Conservation (phyloP, 257 asterid species). For the Anisodus acutangulus region DNA sequence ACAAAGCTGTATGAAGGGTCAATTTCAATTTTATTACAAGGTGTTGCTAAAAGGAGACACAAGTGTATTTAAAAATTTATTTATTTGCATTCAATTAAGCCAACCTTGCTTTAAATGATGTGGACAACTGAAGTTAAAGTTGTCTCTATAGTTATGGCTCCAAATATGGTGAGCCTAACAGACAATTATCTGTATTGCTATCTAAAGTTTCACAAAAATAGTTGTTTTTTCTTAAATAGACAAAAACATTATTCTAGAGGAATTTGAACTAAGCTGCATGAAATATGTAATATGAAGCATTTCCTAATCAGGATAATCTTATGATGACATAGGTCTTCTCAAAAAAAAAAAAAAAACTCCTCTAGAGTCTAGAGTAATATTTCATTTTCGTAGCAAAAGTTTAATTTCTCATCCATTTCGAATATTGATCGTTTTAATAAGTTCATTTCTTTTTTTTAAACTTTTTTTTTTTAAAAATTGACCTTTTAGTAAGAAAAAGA, state of each 20-base stretch:
- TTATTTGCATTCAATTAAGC: conserved; percentile 17
- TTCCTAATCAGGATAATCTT: background rate
- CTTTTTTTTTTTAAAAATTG: background rate
- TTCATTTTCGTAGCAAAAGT: no score
- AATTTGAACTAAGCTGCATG: background rate
- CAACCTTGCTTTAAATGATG: conserved; percentile 16
- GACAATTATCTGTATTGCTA: background rate
- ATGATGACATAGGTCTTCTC: background rate
- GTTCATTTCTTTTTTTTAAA: no score
- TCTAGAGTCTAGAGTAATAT: background rate
- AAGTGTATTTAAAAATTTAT: background rate
- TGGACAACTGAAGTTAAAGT: background rate
- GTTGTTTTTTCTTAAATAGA: background rate
- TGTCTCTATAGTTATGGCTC: background rate
- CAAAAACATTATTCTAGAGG: background rate
- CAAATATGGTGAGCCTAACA: background rate
- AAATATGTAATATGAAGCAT: background rate
- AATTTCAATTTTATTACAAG: background rate
- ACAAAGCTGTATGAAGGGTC: background rate
- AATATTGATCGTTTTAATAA: no score
- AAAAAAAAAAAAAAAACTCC: background rate
- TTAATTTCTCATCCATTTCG: no score
- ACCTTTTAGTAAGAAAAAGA: no score
- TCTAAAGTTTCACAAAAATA: background rate
- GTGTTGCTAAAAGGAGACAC: background rate